These are phyloP conservation scores for Phytophthora macrochlamydospora DNA, from an alignment of 352 stramenopile species.

Conservation along the genomic window DNA sequence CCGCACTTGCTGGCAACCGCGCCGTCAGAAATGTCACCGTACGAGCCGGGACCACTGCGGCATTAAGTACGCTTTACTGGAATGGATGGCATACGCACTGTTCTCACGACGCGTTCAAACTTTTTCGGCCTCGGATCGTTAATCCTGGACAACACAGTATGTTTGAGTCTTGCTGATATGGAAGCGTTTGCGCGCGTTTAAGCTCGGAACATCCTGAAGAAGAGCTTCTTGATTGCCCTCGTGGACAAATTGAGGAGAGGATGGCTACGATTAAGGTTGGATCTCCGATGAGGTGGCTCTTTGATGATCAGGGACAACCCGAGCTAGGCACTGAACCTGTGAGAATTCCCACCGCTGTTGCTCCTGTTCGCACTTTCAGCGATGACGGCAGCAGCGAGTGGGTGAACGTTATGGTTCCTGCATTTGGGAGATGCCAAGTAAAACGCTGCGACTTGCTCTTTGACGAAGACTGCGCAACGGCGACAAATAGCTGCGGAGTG, in stretches of 20 bases:
- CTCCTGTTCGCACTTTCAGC: neutral
- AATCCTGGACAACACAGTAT: neutral
- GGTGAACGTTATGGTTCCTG: slow-evolving; percentile 4
- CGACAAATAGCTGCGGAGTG: neutral
- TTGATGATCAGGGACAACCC: neutral
- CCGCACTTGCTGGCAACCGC: neutral
- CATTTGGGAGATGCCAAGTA: neutral
- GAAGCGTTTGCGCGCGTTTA: neutral
- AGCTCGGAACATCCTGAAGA: neutral
- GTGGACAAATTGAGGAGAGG: neutral
- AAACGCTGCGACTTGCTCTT: neutral
- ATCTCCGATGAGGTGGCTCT: slow-evolving; percentile 1
- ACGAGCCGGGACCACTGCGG: neutral
- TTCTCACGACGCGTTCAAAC: neutral
- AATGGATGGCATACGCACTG: slow-evolving; percentile 1
- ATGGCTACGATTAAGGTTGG: neutral
- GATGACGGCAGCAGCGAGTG: neutral
- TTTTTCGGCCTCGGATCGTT: neutral
- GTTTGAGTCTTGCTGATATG: neutral
- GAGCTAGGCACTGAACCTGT: neutral
- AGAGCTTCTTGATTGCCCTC: neutral
- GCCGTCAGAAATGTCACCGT: neutral
- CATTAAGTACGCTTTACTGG: neutral
- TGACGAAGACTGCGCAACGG: neutral
- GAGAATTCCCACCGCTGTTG: neutral